Percentiles rank a stretch among this genome's conserved stretches.
Evolutionary conservation across 2,329 filamentous ascomycete genomes (phyloP).

Genomic region (Thermothelomyces thermophilus): DNA sequence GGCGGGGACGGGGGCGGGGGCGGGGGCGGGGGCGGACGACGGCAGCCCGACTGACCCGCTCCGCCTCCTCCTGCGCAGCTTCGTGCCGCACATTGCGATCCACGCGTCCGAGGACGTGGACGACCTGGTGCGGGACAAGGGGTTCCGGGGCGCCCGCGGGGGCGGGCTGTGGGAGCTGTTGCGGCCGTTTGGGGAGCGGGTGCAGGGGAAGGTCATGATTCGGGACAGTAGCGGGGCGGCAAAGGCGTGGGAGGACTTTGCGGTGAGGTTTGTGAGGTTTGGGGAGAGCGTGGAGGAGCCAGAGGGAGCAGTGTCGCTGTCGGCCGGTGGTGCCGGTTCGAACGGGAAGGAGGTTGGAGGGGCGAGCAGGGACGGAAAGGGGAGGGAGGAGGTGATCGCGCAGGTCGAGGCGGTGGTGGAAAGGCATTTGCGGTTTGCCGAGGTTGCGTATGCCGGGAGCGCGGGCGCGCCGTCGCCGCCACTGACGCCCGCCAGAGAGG

Average conservation of each 20-base stretch:
- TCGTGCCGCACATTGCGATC: slow-evolving; percentile 83
- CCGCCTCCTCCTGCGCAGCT: slow-evolving; percentile 70
- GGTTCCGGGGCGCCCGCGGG: slow-evolving; percentile 47
- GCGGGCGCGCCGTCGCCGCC: slow-evolving; percentile 32
- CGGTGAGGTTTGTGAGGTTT: slow-evolving; percentile 74
- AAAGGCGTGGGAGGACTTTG: slow-evolving; percentile 80
- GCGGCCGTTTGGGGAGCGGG: slow-evolving; percentile 81
- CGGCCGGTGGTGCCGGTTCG: slow-evolving; percentile 18
- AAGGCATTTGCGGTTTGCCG: slow-evolving; percentile 69
- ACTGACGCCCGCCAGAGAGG: slow-evolving; percentile 35
- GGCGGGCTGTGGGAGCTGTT: slow-evolving; percentile 78
- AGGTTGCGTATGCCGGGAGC: slow-evolving; percentile 43
- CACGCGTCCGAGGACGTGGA: slow-evolving; percentile 85
- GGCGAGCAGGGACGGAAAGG: slow-evolving; percentile 6
- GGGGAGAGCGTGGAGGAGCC: slow-evolving; percentile 51
- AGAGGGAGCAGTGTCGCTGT: slow-evolving; percentile 30
- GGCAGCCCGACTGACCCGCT: slow-evolving; percentile 49
- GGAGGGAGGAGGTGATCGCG: slow-evolving; percentile 44
- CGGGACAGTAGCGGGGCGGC: slow-evolving; percentile 84
- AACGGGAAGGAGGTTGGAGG: slow-evolving; percentile 11
- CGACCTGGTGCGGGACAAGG: slow-evolving; percentile 72
- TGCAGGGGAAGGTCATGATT: slow-evolving; percentile 82
- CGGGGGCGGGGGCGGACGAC: slow-evolving; percentile 30
- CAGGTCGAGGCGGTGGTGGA: slow-evolving; percentile 78
- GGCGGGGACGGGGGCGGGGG: slow-evolving; percentile 14